Percentiles rank a stretch among this genome's conserved stretches.
phyloP scores from a whole-genome alignment of 2,329 filamentous ascomycete species.

The Ceratocystis eucalypticola region DNA sequence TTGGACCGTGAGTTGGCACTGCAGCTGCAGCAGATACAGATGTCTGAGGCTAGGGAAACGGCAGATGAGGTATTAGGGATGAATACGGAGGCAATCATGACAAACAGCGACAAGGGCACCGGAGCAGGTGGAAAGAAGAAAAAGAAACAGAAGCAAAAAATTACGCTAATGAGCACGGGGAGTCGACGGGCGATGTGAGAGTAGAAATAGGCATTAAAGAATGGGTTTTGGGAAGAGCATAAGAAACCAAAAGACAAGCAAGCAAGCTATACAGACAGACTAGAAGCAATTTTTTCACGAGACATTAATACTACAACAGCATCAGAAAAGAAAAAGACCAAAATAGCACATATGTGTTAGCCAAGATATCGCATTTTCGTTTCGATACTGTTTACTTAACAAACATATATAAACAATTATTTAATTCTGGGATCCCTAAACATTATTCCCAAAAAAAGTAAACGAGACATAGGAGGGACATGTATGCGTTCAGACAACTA shows the following conservation, averaged over 20 bases:
- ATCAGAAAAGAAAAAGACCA: neutral
- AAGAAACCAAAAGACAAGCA: neutral
- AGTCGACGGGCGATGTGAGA: slow-evolving; percentile 36
- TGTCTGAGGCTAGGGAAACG: slow-evolving; percentile 24
- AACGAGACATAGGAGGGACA: neutral
- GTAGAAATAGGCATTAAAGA: neutral
- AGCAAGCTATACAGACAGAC: neutral
- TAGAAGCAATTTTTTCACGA: neutral
- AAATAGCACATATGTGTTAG: neutral
- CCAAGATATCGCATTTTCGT: neutral
- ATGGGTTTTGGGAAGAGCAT: neutral
- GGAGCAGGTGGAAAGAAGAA: slow-evolving; percentile 33
- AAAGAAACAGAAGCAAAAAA: slow-evolving; percentile 61
- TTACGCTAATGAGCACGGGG: slow-evolving; percentile 57
- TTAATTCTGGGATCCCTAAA: neutral
- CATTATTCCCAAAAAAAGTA: neutral
- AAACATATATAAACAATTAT: neutral
- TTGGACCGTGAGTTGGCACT: slow-evolving; percentile 44
- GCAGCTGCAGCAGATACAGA: slow-evolving; percentile 43
- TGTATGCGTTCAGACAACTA: neutral
- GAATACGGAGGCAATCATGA: no score
- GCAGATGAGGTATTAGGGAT: slow-evolving; percentile 16
- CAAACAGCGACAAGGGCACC: slow-evolving; percentile 20
- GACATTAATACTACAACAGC: neutral
- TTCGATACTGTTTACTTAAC: neutral